These are phyloP conservation scores for Tephrocybe sp. DNA, from an alignment of 768 basidiomycete species.

Conservation along the genomic window DNA sequence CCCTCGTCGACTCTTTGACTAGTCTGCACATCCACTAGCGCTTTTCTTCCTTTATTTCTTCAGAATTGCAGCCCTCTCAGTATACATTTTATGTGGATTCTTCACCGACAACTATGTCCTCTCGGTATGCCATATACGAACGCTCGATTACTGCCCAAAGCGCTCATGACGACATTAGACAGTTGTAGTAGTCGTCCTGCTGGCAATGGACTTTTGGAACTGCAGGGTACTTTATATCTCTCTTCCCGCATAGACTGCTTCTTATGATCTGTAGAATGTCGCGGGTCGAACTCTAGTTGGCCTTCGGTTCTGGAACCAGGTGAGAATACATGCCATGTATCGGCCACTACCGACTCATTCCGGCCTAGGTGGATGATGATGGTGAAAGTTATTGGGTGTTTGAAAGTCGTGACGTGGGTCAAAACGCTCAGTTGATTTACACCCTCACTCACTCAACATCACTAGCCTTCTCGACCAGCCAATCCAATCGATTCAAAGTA, in stretches of 20 bases:
- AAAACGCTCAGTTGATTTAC: neutral
- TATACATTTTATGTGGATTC: conserved; percentile 92
- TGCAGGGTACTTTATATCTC: conserved; percentile 56
- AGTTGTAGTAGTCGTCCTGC: conserved; percentile 86
- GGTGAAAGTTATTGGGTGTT: conserved; percentile 98
- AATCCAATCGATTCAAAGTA: conserved; percentile 88
- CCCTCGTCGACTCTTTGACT: conserved; percentile 13
- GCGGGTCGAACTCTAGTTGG: conserved; percentile 92
- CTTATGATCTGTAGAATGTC: conserved; percentile 63
- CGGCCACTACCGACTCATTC: neutral
- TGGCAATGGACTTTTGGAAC: conserved; percentile 99
- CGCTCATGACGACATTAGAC: conserved; percentile 39
- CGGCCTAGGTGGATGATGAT: conserved; percentile 84
- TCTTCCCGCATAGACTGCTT: neutral
- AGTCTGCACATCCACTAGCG: conserved; percentile 80
- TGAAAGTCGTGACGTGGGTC: conserved; percentile 88
- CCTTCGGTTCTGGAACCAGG: conserved; percentile 97
- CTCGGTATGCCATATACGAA: conserved; percentile 49
- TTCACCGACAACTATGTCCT: conserved; percentile 91
- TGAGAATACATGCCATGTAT: conserved; percentile 18
- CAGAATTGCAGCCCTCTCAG: conserved; percentile 80
- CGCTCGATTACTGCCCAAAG: neutral
- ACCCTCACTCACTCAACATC: conserved; percentile 1
- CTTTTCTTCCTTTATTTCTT: conserved; percentile 91
- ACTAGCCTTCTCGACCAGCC: conserved; percentile 80